A percentile compares a stretch with the other conserved stretches of the same genome.
These are phyloP conservation scores for Venturia pyrina DNA, from an alignment of 2,329 filamentous ascomycete genomes.

Conservation along the genomic window DNA sequence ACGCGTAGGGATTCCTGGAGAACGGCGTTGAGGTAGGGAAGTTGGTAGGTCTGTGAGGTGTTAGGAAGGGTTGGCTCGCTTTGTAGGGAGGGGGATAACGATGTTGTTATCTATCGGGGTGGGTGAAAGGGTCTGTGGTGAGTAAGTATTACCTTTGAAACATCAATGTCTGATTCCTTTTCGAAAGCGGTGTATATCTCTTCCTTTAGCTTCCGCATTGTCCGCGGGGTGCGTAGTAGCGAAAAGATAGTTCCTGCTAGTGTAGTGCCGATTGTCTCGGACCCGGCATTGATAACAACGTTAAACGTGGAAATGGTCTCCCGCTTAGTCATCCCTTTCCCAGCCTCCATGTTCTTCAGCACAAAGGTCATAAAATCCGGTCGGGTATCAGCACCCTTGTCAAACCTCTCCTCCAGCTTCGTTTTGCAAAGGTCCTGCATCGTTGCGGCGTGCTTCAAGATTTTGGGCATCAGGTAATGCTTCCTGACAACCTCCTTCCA, in stretches of 20 bases:
- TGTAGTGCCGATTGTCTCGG: not conserved
- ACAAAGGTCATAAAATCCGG: constrained; percentile 19
- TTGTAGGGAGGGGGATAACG: not conserved
- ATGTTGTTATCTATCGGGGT: no score
- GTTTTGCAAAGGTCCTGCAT: constrained; percentile 3
- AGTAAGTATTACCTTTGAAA: not conserved
- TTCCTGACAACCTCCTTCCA: no score
- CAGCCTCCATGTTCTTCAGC: constrained; percentile 16
- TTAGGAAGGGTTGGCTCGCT: not conserved
- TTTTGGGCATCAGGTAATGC: not conserved
- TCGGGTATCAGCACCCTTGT: constrained; percentile 14
- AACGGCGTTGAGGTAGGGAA: constrained; percentile 18
- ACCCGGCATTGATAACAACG: not conserved
- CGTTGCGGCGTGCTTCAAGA: constrained; percentile 13
- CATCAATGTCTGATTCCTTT: not conserved
- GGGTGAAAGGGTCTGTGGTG: no score
- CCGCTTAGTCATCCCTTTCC: constrained; percentile 15
- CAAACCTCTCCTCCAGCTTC: constrained; percentile 12
- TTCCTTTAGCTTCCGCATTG: not conserved
- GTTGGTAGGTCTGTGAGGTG: not conserved
- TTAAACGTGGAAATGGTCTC: constrained; percentile 31
- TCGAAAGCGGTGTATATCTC: not conserved
- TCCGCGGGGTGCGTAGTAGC: not conserved
- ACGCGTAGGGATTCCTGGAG: constrained; percentile 17
- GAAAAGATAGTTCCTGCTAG: not conserved